Percentiles rank a stretch among this genome's conserved stretches.
phyloP scores from a whole-genome alignment of 2,329 filamentous ascomycete species.

The Fusarium sp. region DNA sequence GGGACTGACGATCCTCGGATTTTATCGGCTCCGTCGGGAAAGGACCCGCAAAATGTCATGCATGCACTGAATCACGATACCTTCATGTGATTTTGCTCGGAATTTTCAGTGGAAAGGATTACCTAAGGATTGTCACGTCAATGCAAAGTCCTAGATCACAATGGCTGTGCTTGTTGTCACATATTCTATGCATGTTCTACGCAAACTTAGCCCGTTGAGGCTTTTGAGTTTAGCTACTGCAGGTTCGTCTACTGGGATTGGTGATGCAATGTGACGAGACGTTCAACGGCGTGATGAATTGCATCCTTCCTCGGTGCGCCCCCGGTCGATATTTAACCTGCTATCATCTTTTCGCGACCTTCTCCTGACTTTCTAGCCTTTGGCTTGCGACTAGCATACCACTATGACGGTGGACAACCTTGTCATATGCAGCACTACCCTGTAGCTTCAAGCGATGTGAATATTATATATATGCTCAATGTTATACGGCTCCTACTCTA shows the following conservation, averaged over 20 bases:
- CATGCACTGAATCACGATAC: not conserved
- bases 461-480: not conserved
- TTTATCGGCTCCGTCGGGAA: not conserved
- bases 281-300: not conserved
- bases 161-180: not conserved
- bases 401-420: not conserved
- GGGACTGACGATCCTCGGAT: not conserved
- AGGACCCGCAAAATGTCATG: not conserved
- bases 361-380: not conserved
- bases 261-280: not conserved
- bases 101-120: not conserved
- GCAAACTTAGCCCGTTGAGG: not conserved
- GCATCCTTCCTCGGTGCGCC: slow-evolving; percentile 5
- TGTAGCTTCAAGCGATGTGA: not conserved
- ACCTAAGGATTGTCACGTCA: not conserved
- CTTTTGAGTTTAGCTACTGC: not conserved
- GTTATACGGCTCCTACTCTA: not conserved
- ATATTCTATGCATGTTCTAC: not conserved
- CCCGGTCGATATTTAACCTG: not conserved
- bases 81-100: not conserved
- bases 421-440: not conserved
- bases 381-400: not conserved
- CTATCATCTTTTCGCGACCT: not conserved
- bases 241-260: not conserved
- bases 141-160: not conserved